Base-by-base conservation (phyloP, 768 basidiomycete species). In the Lactarius vividus region DNA sequence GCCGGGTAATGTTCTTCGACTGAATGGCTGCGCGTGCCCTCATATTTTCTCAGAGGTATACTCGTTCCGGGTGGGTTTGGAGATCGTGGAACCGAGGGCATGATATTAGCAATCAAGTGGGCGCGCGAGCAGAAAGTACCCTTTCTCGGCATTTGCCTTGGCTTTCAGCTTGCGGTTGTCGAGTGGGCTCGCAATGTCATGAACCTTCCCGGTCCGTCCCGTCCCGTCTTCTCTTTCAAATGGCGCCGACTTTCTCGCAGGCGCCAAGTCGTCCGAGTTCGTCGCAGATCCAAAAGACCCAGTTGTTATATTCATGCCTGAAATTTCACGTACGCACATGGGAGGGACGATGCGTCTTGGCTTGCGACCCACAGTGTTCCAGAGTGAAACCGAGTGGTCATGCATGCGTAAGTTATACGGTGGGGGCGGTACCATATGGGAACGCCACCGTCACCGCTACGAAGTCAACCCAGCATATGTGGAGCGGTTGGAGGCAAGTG, bases 281-380 rank as follows among this genome's bases (percentile, higher is more conserved):
- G 77, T 82, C 46, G 73, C 84, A 3, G 76, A 84, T 1, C 79
- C 88, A 2, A 75, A 79, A n/a, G 79, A 89, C 69, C 91, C 90
- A 0, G 82, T 95, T 63, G 82, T 98, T 77, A 83, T 98, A 71
- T 98, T 96, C 84, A 99, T 99, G 97, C 97, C 97, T 20, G 97
- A 99, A 75, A 92, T 99, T 71, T 97, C 94, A 13, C 91, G 89
- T 74, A 98, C 96, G 15, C 95, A 98, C 70, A 94, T 98, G 86
- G 97, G 97, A 59, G 97, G 97, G 26, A 99, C 96, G n/a, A 99
- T 99, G 97, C 89, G 97, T 15, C 85, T 98, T n/a, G 97, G 97
- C 28, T 82, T 98, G 49, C 87, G 96, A n/a, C 94, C 96, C 4
- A 99, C 96, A 2, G 84, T 98, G 56, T 98, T 98, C 75, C 85